phyloP scores from a whole-genome alignment of 1,284 basidiomycete species.

The Fomitopsis pinicola region DNA sequence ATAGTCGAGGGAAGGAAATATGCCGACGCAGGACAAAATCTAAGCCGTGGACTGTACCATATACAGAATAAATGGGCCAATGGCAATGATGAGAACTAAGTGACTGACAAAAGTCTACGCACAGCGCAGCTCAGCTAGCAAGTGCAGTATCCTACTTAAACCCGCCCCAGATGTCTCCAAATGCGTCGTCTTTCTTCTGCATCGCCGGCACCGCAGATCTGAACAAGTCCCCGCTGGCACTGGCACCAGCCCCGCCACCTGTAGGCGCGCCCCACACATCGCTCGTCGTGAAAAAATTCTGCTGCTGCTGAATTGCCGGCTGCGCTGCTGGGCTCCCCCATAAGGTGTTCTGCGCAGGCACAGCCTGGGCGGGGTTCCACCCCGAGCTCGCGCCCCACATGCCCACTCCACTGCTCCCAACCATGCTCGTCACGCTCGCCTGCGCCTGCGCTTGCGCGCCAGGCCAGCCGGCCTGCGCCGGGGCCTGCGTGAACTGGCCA shows the following conservation, averaged over 20 bases:
- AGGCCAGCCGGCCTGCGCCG: constrained; percentile 23
- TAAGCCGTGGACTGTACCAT: background rate
- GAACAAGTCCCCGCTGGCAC: constrained; percentile 29
- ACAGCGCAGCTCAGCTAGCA: background rate
- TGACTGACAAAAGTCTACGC: background rate
- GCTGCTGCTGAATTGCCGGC: constrained; percentile 21
- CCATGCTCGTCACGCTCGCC: constrained; percentile 43
- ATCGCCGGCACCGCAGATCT: constrained; percentile 24
- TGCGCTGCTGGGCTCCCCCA: constrained; percentile 36
- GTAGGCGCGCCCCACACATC: constrained; percentile 51
- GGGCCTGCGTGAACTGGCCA: constrained; percentile 20
- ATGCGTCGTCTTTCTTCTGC: constrained; percentile 72
- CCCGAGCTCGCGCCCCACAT: constrained; percentile 66
- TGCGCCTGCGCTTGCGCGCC: constrained; percentile 17
- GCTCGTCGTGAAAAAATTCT: constrained; percentile 38
- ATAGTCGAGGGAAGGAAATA: too few species aligned
- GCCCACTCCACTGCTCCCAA: constrained; percentile 50
- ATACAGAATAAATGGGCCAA: background rate
- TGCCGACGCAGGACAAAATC: background rate
- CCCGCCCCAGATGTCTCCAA: constrained; percentile 78
- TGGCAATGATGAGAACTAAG: background rate
- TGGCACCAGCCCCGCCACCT: constrained; percentile 12
- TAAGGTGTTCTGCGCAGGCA: constrained; percentile 30
- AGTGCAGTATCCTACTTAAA: constrained; percentile 51
- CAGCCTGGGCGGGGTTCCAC: constrained; percentile 38